Base-by-base conservation (phyloP, 768 basidiomycete genomes). In the Boletus fagicola region DNA sequence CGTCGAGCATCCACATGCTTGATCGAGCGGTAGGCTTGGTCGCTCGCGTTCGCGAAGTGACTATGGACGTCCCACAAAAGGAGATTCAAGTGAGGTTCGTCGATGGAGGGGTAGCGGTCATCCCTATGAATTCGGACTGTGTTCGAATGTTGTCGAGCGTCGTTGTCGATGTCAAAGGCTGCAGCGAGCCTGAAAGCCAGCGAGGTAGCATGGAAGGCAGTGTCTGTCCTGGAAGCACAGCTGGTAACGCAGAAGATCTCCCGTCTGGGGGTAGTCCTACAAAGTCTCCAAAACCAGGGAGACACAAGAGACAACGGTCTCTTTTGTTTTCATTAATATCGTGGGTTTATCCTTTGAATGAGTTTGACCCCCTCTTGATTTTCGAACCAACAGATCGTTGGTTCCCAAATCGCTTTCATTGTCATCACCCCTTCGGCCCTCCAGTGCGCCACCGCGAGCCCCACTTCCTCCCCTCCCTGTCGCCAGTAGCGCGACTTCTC, bases 231-330 rank as follows among this genome's bases (percentile, higher is more conserved):
- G 68, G 60, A 49, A 64, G 67, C 47, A 52, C 31, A 7, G 39
- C 46, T 4, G 43, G 58, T 11, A 64, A 69, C 33, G 31, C 60
- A 31, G 72, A 69, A 26, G 58, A 65, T 38, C 18, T 53, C 7
- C 60, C 60, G 1, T 48, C 58, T 26, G 47, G 22, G 50, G 43
- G 59, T 33, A 43, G 58, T 33, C 62, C 72, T 38, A 63, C 70
- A 10, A 62, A 66, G 50, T 51, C 74, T 40, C 64, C 64, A 43
- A 80, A 76, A 63, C 62, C 62, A 4, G 65, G 74, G 42, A 81
- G 80, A 60, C 86, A 89, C 62, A 88, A 86, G 73, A 87, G 83
- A 62, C 84, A 87, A 62, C 78, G 84, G 44, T 90, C 89, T 16
- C 67, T 90, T 57, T 75, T 89, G 48, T 87, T 85, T 80, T 80